These are phyloP conservation scores for Trichoderma harzianum DNA, from an alignment of 2,329 filamentous ascomycete species.

Conservation along the genomic window DNA sequence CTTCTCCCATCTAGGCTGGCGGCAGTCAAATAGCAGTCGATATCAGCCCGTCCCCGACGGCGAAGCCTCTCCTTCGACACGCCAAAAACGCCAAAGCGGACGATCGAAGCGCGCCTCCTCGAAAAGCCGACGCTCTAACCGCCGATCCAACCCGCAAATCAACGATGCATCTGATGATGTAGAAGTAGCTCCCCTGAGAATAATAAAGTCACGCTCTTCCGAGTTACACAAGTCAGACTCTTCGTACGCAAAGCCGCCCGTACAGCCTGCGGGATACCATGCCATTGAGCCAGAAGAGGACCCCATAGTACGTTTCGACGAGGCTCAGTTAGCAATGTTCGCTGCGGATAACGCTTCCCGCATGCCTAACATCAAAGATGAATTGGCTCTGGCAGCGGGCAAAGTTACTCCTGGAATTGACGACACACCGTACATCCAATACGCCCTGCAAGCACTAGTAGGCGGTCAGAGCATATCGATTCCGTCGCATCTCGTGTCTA, in stretches of 20 bases:
- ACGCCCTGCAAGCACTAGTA: slow-evolving; percentile 84
- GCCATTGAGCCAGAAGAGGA: neutral
- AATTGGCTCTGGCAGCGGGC: slow-evolving; percentile 47
- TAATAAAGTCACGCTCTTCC: slow-evolving; percentile 33
- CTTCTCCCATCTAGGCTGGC: slow-evolving; percentile 13
- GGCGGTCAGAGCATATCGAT: slow-evolving; percentile 63
- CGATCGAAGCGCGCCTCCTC: neutral
- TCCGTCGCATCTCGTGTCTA: slow-evolving; percentile 48
- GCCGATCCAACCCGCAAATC: slow-evolving; percentile 32
- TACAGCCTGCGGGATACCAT: slow-evolving; percentile 22
- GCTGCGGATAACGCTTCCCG: slow-evolving; percentile 32
- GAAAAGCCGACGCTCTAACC: slow-evolving; percentile 23
- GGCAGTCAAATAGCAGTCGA: slow-evolving; percentile 11
- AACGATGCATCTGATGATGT: slow-evolving; percentile 26
- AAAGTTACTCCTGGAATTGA: slow-evolving; percentile 73
- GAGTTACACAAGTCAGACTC: slow-evolving; percentile 46
- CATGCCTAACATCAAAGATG: slow-evolving; percentile 48
- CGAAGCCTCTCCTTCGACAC: slow-evolving; percentile 11
- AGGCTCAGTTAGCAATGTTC: slow-evolving; percentile 40
- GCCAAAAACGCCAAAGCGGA: slow-evolving; percentile 15
- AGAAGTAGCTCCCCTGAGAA: slow-evolving; percentile 32
- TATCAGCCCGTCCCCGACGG: slow-evolving; percentile 13
- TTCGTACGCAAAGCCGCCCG: slow-evolving; percentile 32
- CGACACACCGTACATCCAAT: slow-evolving; percentile 82
- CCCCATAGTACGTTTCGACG: slow-evolving; percentile 36